A percentile compares a stretch with the other conserved stretches of the same genome.
phyloP scores from a whole-genome alignment of 2,329 filamentous ascomycete genomes.

The Dactylella cylindrospora region DNA sequence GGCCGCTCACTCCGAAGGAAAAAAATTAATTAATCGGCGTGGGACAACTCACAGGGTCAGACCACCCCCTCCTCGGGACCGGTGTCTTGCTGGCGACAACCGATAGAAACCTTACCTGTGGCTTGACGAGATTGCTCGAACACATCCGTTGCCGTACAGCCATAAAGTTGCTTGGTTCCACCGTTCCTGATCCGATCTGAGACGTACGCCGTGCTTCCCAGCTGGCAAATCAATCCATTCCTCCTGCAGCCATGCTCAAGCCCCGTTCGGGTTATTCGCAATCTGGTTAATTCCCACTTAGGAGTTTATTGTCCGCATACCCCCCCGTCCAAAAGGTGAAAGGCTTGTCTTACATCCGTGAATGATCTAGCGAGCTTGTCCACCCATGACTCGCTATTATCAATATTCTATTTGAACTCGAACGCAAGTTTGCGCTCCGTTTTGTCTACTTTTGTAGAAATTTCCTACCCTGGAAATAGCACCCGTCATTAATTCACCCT shows the following conservation, averaged over 20 bases:
- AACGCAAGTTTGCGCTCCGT: conserved; percentile 15
- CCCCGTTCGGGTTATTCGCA: conserved; percentile 43
- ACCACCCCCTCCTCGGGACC: conserved; percentile 42
- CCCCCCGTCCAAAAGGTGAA: conserved; percentile 30
- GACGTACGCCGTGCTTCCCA: conserved; percentile 20
- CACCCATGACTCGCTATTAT: conserved; percentile 34
- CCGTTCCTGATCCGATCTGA: conserved; percentile 43
- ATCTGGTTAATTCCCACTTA: conserved; percentile 36
- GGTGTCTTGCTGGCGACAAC: conserved; percentile 36
- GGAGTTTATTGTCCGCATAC: conserved; percentile 30
- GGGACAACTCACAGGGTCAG: conserved; percentile 44
- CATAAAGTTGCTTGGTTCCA: conserved; percentile 30
- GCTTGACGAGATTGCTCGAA: conserved; percentile 38
- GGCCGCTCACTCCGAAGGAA: conserved; percentile 30
- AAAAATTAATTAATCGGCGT: conserved; percentile 37
- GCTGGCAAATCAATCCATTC: conserved; percentile 38
- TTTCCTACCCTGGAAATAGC: too few species aligned
- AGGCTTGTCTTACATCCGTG: conserved; percentile 23
- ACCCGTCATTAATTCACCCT: too few species aligned
- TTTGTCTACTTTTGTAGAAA: conserved; percentile 22
- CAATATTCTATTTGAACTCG: conserved; percentile 15
- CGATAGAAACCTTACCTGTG: conserved; percentile 39
- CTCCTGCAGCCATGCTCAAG: conserved; percentile 38
- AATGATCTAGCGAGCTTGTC: conserved; percentile 24
- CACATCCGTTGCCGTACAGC: conserved; percentile 28